Percentiles rank a stretch among this genome's conserved stretches.
Conservation (phyloP, 1,139 yeast genomes). For the Debaryomyces robertsiae region DNA sequence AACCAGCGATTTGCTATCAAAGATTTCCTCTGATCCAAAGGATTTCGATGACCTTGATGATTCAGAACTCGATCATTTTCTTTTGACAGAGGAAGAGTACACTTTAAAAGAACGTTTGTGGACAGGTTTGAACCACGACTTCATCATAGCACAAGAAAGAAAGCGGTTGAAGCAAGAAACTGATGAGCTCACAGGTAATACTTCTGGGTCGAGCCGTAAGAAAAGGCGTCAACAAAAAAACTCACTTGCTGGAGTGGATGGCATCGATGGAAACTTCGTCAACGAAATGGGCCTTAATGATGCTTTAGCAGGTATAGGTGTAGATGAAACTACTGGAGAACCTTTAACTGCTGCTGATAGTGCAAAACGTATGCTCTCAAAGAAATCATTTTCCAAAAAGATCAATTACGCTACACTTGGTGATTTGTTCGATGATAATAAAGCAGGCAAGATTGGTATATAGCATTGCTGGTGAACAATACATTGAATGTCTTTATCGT, state of each 20-base stretch:
- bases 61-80: constrained; percentile 62
- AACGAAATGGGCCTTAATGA: constrained; percentile 37
- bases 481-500: too few species aligned
- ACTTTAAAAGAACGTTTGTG: constrained; percentile 76
- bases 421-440: constrained; percentile 48
- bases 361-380: constrained; percentile 68
- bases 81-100: constrained; percentile 69
- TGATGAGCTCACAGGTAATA: constrained; percentile 78
- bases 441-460: constrained; percentile 11
- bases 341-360: constrained; percentile 66
- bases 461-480: neutral
- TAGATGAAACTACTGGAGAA: constrained; percentile 49
- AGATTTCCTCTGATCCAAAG: constrained; percentile 61
- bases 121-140: constrained; percentile 88
- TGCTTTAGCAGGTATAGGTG: constrained; percentile 40
- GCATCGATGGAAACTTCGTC: constrained; percentile 20
- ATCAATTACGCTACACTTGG: constrained; percentile 82
- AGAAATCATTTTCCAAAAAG: constrained; percentile 78
- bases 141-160: constrained; percentile 79
- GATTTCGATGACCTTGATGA: constrained; percentile 80
- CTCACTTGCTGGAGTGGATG: constrained; percentile 19
- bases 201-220: constrained; percentile 48
- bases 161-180: constrained; percentile 85
- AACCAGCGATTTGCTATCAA: constrained; percentile 52
- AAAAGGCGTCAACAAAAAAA: constrained; percentile 39